These are phyloP conservation scores for Plasmodium blacklocki DNA, from an alignment of 169 alveolate genomes.

Conservation along the genomic window DNA sequence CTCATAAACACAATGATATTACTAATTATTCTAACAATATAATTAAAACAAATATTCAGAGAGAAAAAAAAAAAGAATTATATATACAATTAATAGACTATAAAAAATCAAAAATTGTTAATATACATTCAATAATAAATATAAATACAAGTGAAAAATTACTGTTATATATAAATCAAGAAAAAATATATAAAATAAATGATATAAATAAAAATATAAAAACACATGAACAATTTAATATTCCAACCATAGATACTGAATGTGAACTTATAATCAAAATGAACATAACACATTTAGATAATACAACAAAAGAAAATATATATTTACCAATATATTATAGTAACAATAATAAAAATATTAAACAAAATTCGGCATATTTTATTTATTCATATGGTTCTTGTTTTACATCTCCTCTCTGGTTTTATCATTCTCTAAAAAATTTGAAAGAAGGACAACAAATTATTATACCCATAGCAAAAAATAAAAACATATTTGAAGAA, in stretches of 20 bases:
- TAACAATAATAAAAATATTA: conserved; percentile 31
- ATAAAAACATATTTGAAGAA: conserved; percentile 37
- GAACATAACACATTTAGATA: conserved; percentile 21
- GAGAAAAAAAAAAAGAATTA: conserved; percentile 12
- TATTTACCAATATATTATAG: conserved; percentile 35
- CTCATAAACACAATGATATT: no score
- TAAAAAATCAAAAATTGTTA: conserved; percentile 44
- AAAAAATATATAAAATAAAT: conserved; percentile 9
- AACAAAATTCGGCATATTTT: conserved; percentile 42
- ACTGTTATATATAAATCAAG: conserved; percentile 44
- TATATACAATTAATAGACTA: conserved; percentile 42
- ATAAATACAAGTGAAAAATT: conserved; percentile 25
- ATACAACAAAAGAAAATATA: conserved; percentile 7
- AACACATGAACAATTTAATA: conserved; percentile 8
- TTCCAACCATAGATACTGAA: conserved; percentile 58
- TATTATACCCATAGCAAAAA: conserved; percentile 69
- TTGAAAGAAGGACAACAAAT: conserved; percentile 73
- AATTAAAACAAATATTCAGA: no score
- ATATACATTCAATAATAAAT: conserved; percentile 30
- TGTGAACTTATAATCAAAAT: conserved; percentile 62
- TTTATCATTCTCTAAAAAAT: conserved; percentile 46
- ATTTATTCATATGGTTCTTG: conserved; percentile 71
- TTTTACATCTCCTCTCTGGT: conserved; percentile 71
- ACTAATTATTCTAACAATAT: no score
- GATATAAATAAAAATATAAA: conserved; percentile 23